Percentiles rank a stretch among this genome's conserved stretches.
phyloP scores from a whole-genome alignment of 305 asterid species.

The Galium porrigens region DNA sequence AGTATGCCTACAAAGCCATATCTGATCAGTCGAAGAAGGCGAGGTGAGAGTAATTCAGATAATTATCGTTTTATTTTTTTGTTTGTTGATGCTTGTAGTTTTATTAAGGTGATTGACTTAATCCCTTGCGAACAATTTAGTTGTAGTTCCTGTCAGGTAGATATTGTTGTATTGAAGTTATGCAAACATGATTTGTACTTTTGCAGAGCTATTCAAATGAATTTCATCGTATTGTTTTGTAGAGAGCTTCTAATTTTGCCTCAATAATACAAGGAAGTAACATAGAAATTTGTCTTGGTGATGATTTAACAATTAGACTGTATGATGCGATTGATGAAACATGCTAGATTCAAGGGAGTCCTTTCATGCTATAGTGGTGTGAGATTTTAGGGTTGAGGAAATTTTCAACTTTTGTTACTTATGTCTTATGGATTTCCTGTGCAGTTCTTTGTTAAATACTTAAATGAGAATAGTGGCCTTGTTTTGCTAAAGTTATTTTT shows the following conservation, averaged over 20 bases:
- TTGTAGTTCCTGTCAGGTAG: background rate
- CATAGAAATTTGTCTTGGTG: background rate
- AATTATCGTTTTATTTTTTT: background rate
- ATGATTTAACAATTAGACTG: background rate
- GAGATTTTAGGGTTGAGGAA: background rate
- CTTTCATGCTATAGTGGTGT: background rate
- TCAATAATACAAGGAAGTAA: background rate
- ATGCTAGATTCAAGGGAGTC: background rate
- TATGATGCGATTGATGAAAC: background rate
- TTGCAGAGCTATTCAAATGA: background rate
- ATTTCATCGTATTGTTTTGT: background rate
- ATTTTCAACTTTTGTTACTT: background rate
- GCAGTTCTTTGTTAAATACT: background rate
- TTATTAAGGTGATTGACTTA: background rate
- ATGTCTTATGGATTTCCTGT: background rate
- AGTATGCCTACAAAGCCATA: constrained; percentile 64
- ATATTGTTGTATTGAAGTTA: background rate
- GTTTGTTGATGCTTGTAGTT: background rate
- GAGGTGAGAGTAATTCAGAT: constrained; percentile 35
- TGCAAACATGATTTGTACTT: background rate
- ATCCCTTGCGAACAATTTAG: background rate
- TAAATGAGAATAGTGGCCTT: background rate
- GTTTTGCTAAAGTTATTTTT: background rate
- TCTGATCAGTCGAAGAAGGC: constrained; percentile 69
- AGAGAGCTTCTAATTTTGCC: too few relatives aligned